These are phyloP conservation scores for Cyclotella choctawhatcheeana DNA, from an alignment of 108 stramenopile genomes.

Conservation along the genomic window DNA sequence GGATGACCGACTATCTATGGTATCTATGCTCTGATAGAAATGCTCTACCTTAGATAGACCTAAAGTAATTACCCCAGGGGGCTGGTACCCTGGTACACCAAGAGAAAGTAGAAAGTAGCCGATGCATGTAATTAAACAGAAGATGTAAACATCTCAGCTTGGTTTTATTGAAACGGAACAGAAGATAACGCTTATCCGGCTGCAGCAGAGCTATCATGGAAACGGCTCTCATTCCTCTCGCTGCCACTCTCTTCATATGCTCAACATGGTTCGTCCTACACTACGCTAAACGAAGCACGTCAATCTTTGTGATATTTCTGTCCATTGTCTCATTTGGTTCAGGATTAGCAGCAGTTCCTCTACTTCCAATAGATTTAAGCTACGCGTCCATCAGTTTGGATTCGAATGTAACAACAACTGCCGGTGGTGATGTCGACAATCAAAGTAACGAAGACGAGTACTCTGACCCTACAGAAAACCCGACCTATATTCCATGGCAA, in stretches of 20 bases:
- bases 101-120: too few relatives aligned
- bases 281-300: slow-evolving; percentile 53
- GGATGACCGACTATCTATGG: too few relatives aligned
- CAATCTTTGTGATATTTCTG: slow-evolving; percentile 28
- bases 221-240: slow-evolving; percentile 33
- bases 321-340: slow-evolving; percentile 46
- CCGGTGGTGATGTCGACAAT: background rate
- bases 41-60: too few relatives aligned
- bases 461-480: slow-evolving; percentile 28
- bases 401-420: background rate
- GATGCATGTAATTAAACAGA: too few relatives aligned
- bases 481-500: slow-evolving; percentile 55
- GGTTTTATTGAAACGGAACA: too few relatives aligned
- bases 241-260: slow-evolving; percentile 35
- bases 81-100: too few relatives aligned
- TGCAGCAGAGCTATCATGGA: background rate
- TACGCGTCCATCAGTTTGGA: slow-evolving; percentile 24
- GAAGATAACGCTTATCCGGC: too few relatives aligned
- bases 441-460: background rate
- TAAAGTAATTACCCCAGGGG: too few relatives aligned
- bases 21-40: too few relatives aligned
- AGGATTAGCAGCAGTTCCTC: slow-evolving; percentile 47
- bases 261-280: slow-evolving; percentile 51
- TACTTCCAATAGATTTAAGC: slow-evolving; percentile 63
- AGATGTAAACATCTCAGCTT: too few relatives aligned